phyloP scores from a whole-genome alignment of 2,329 filamentous ascomycete species.

The Gaeumannomyces tritici region DNA sequence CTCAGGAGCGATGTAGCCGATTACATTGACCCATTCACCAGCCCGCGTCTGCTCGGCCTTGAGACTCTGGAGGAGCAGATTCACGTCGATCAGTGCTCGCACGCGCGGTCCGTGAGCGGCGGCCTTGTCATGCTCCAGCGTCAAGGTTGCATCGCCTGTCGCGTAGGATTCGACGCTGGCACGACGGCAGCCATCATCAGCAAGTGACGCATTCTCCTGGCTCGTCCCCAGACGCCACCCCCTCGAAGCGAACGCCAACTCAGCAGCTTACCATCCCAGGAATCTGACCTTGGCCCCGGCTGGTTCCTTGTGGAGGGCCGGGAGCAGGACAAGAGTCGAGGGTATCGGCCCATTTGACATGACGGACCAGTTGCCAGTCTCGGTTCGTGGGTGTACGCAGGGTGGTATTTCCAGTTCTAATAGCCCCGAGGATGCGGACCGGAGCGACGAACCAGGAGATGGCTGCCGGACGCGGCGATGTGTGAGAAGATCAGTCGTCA shows the following conservation, averaged over 20 bases:
- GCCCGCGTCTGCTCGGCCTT: slow-evolving; percentile 53
- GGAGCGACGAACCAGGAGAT: not conserved
- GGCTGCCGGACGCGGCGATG: not conserved
- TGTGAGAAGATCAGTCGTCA: not conserved
- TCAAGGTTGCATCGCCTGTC: slow-evolving; percentile 48
- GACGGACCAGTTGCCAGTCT: not conserved
- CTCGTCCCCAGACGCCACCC: not conserved
- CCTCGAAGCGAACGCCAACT: not conserved
- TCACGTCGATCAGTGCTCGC: slow-evolving; percentile 57
- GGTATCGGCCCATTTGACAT: slow-evolving; percentile 55
- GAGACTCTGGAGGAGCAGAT: slow-evolving; percentile 58
- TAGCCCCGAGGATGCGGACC: not conserved
- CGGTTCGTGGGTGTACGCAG: not conserved
- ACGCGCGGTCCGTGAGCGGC: slow-evolving; percentile 19
- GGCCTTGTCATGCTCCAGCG: slow-evolving; percentile 55
- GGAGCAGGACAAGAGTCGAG: slow-evolving; percentile 56
- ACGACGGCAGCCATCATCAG: not conserved
- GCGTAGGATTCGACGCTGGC: slow-evolving; percentile 41
- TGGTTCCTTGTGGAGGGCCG: slow-evolving; percentile 41
- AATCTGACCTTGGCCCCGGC: slow-evolving; percentile 77
- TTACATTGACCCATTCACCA: slow-evolving; percentile 83
- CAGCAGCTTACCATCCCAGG: slow-evolving; percentile 66
- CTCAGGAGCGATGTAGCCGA: slow-evolving; percentile 59
- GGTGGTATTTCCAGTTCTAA: not conserved
- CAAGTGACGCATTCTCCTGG: not conserved